Base-by-base conservation (phyloP, 1,139 yeast species). In the Sugiyamaella paludigena region DNA sequence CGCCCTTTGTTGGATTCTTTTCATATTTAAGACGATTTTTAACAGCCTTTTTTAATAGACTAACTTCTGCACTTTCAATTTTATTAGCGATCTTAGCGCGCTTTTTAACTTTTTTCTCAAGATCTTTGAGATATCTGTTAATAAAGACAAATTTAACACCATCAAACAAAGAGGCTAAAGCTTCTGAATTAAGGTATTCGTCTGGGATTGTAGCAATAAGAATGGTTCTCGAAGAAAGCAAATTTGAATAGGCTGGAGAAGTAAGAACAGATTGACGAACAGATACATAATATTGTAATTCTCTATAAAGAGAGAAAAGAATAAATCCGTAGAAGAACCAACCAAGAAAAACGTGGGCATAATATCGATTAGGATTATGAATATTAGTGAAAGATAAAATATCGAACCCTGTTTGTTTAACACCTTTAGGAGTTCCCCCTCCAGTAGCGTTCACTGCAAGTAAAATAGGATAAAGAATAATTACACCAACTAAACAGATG, bases 361-460 rank as follows among this genome's bases (percentile, higher is more conserved):
- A 92, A 68, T 84, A 86, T 50, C 95, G 76, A 46, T 77, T 69
- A 50, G 78, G 75, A 57, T 81, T 70, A 11, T 70, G 72, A 48
- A 89, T 84, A 64, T 92, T 89, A 35, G 94, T 78, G 62, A 84
- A 87, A 1, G 96, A 82, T 55, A 88, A 76, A 57, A 78, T 76
- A 67, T 92, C 92, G 56, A 92, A 77, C 1, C 97, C 97, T 0
- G 60, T 52, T 47, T 76, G 67, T 29, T 73, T 72, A 43, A 73
- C 71, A 45, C 74, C 74, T 50, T 75, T 65, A 31, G 73, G 72
- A 36, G 74, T 72, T 43, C 74, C 74, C 16, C 95, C 92, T 56
- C 87, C 83, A 7, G 95, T 82, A 11, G 94, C 95, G 66, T 89
- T 87, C 44, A 92, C 84, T 0, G 98, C 94, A 54, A 92, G 74